Percentiles rank a stretch among this genome's conserved stretches.
These are phyloP conservation scores for Dendrobium huoshanense DNA, from an alignment of 106 monocot species.

Conservation along the genomic window DNA sequence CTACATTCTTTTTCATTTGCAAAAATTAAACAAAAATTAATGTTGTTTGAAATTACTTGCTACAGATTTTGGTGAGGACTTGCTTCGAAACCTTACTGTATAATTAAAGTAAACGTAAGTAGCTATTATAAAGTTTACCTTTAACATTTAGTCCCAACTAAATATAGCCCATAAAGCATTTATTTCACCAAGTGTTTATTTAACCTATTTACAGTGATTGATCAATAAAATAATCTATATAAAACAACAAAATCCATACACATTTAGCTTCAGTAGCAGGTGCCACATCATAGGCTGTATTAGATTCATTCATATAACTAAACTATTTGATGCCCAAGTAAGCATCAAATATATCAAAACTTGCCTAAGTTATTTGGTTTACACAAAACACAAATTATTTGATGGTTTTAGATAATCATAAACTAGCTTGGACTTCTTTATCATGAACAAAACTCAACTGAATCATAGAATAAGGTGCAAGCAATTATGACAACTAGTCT, in stretches of 20 bases:
- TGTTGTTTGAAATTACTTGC: no score
- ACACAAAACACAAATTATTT: not conserved
- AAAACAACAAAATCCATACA: not conserved
- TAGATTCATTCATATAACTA: not conserved
- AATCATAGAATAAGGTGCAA: not conserved
- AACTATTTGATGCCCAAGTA: not conserved
- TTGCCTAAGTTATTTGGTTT: not conserved
- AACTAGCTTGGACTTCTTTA: not conserved
- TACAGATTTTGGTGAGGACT: no score
- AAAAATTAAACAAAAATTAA: no score
- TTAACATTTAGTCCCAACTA: not conserved
- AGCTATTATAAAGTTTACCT: not conserved
- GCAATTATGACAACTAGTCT: not conserved
- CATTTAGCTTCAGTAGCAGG: not conserved
- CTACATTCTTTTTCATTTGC: no score
- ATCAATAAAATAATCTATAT: not conserved
- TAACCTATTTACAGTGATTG: not conserved
- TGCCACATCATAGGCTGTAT: not conserved
- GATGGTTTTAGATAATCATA: not conserved
- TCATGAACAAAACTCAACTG: not conserved
- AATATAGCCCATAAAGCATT: not conserved
- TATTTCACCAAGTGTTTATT: not conserved
- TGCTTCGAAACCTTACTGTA: no score
- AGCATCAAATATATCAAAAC: not conserved
- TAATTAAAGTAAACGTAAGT: no score